A percentile compares a stretch with the other conserved stretches of the same genome.
phyloP scores from a whole-genome alignment of 164 flowering plant species.

The Sextonia rubra region DNA sequence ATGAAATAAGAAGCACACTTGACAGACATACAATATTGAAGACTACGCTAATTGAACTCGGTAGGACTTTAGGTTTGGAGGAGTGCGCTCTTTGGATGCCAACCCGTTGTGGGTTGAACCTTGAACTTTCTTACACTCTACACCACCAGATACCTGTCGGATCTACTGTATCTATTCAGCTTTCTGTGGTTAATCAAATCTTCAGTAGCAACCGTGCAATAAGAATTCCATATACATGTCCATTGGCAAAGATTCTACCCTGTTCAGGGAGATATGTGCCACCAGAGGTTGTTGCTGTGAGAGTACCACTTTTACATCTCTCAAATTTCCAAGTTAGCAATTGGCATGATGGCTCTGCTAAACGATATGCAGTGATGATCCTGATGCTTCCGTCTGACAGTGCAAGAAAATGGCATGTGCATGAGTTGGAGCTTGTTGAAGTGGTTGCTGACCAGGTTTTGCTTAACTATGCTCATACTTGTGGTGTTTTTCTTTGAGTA shows the following conservation, averaged over 20 bases:
- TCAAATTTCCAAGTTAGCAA: slow-evolving; percentile 59
- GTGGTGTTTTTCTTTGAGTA: background rate
- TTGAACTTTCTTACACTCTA: slow-evolving; percentile 59
- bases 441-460: slow-evolving; percentile 81
- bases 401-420: slow-evolving; percentile 59
- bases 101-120: slow-evolving; percentile 32
- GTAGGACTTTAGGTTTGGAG: slow-evolving; percentile 56
- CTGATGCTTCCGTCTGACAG: slow-evolving; percentile 57
- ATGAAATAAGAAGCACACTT: slow-evolving; percentile 70
- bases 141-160: slow-evolving; percentile 47
- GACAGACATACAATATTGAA: slow-evolving; percentile 64
- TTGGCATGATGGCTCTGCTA: slow-evolving; percentile 58
- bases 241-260: slow-evolving; percentile 46
- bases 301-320: slow-evolving; percentile 66
- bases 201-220: slow-evolving; percentile 50
- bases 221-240: slow-evolving; percentile 50
- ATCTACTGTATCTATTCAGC: slow-evolving; percentile 41
- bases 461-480: background rate
- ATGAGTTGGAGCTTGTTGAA: slow-evolving; percentile 79
- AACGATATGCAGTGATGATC: slow-evolving; percentile 66
- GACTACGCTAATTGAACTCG: slow-evolving; percentile 71
- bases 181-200: slow-evolving; percentile 49
- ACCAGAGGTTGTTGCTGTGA: slow-evolving; percentile 68
- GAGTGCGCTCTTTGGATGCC: slow-evolving; percentile 90
- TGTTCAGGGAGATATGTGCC: slow-evolving; percentile 43